Conservation (phyloP, 441 rosid species). For the Erodium trifolium region DNA sequence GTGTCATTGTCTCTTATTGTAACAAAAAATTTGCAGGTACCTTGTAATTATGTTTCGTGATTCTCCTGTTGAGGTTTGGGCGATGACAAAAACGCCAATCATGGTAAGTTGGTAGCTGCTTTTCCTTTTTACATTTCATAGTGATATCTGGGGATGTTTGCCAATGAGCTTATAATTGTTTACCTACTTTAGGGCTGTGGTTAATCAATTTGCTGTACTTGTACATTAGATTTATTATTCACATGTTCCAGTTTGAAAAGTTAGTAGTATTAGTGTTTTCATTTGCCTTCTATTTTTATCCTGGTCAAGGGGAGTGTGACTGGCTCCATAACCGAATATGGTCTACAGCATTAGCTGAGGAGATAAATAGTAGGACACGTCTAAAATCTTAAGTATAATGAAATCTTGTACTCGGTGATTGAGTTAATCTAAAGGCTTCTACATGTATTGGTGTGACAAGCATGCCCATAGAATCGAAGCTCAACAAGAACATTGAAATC, state of each 20-base stretch:
- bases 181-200: neutral
- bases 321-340: neutral
- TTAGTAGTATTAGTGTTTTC: neutral
- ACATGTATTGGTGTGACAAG: neutral
- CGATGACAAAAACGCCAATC: constrained; percentile 90
- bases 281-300: neutral
- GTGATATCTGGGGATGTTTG: constrained; percentile 7
- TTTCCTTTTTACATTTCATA: constrained; percentile 10
- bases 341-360: neutral
- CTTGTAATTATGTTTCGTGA: constrained; percentile 94
- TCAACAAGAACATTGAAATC: neutral
- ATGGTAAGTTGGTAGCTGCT: constrained; percentile 50
- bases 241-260: neutral
- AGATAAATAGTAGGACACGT: neutral
- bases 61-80: constrained; percentile 99
- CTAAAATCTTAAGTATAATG: neutral
- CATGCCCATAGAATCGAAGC: neutral
- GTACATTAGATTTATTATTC: neutral
- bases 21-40: constrained; percentile 47
- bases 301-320: constrained; percentile 1
- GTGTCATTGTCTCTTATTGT: constrained; percentile 11
- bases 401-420: neutral
- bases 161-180: constrained; percentile 10
- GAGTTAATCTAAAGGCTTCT: neutral
- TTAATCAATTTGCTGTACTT: neutral